A percentile compares a stretch with the other conserved stretches of the same genome.
Conservation (phyloP, 2,329 filamentous ascomycete genomes). For the Alternaria incomplexa region DNA sequence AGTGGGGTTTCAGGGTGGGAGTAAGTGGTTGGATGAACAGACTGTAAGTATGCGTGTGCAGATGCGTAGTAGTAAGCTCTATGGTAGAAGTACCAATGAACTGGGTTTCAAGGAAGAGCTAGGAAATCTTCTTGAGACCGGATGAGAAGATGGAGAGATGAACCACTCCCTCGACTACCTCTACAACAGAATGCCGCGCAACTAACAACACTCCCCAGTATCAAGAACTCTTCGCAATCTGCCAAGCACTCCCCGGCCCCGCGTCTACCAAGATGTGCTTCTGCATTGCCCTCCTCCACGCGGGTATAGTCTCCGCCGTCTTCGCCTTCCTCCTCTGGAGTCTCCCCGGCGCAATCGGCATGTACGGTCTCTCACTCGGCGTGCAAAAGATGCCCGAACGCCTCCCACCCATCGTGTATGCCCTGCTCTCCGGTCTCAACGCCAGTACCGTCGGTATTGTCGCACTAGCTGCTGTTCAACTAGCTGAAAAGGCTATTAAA, state of each 20-base stretch:
- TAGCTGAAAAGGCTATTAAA: slow-evolving; percentile 71
- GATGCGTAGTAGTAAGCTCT: neutral
- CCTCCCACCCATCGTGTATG: slow-evolving; percentile 69
- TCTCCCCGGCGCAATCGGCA: slow-evolving; percentile 72
- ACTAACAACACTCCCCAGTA: slow-evolving; percentile 55
- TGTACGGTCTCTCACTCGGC: slow-evolving; percentile 71
- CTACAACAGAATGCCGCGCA: neutral
- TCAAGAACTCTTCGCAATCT: slow-evolving; percentile 74
- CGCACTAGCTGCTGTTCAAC: slow-evolving; percentile 70
- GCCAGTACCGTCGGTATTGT: slow-evolving; percentile 75
- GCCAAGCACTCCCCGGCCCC: slow-evolving; percentile 71
- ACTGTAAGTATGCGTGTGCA: slow-evolving; percentile 54
- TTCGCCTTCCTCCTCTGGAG: slow-evolving; percentile 70
- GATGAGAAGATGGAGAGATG: neutral
- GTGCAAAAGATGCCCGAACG: slow-evolving; percentile 65
- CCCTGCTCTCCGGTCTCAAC: slow-evolving; percentile 73
- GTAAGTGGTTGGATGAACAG: slow-evolving; percentile 72
- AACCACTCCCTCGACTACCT: too few relatives aligned
- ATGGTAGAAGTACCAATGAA: neutral
- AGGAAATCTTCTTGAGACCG: neutral
- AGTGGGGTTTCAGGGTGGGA: slow-evolving; percentile 55
- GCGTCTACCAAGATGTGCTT: slow-evolving; percentile 75
- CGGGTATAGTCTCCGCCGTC: slow-evolving; percentile 64
- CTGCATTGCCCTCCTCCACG: slow-evolving; percentile 69
- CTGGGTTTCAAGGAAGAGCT: neutral